Base-by-base conservation (phyloP, 2,329 filamentous ascomycete genomes). In the Triangularia setosa region DNA sequence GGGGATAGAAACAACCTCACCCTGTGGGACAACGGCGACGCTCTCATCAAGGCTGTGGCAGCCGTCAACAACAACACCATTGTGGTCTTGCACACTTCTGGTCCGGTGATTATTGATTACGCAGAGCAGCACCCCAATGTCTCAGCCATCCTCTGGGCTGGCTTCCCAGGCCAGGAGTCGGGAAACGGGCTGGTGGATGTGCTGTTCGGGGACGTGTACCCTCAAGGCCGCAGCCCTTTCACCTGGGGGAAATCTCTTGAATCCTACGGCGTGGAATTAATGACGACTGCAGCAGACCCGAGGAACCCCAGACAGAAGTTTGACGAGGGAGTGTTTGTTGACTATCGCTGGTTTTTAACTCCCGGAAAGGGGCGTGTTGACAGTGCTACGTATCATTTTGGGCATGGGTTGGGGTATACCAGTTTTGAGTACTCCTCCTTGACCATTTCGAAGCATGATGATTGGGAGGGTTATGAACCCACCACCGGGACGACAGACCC, bases 1-100 rank as follows among this genome's bases (percentile, higher is more conserved):
- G 92, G 91, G 28, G 93, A 97, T 75, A 85, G 93, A 3, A 91
- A 91, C 65, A 86, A 93, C 65, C 78, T 93, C 27, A 82, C 85
- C 71, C 73, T 94, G 60, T 91, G 96, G 73, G 89, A 90, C 70
- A 84, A 83, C n/a, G 91, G 91, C 14, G 89, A 94, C 66, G 79
- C 84, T 7, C 82, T 97, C 1, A 86, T 97, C 54, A 77, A 86
- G 63, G 81, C 86, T 16, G 91, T 94, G 0, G 90, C 92, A 0
- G 77, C 79, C 25, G 87, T 84, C 58, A 79, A 83, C 72, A 77
- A 75, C 61, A 84, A 81, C 66, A 84, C 83, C 1, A 76, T 85
- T 8, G 83, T 85, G 0, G 76, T 84, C 0, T 76, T 85, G 7
- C 82, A 85, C 73, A 84, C 83, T 18, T 80, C 81, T 1, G 83